Conservation (phyloP, 2,329 filamentous ascomycete genomes). For the Alternaria ethzedia region DNA sequence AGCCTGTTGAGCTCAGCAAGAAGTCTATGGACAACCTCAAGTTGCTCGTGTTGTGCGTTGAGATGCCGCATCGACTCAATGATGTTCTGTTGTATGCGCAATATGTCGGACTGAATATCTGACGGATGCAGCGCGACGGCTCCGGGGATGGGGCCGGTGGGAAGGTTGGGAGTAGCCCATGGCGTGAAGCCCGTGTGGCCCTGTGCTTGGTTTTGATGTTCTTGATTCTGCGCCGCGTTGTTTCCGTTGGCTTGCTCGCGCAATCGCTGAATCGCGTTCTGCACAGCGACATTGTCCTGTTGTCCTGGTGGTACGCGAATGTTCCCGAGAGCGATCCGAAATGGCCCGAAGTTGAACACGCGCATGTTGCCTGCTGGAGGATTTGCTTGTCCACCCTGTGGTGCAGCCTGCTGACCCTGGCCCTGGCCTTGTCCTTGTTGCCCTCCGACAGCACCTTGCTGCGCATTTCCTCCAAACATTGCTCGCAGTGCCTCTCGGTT, state of each 20-base stretch:
- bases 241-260: conserved; percentile 30
- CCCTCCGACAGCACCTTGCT: conserved; percentile 21
- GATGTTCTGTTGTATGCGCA: conserved; percentile 47
- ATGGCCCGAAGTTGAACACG: conserved; percentile 46
- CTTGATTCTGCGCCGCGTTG: conserved; percentile 29
- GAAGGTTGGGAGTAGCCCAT: conserved; percentile 10
- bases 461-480: conserved; percentile 26
- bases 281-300: conserved; percentile 31
- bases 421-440: conserved; percentile 20
- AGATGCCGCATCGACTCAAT: conserved; percentile 44
- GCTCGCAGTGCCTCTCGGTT: conserved; percentile 26
- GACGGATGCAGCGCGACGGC: conserved; percentile 36
- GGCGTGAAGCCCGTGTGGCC: conserved; percentile 15
- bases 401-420: conserved; percentile 15
- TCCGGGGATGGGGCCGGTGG: conserved; percentile 22
- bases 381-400: conserved; percentile 29
- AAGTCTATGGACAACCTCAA: conserved; percentile 42
- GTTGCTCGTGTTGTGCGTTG: conserved; percentile 42
- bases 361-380: conserved; percentile 41
- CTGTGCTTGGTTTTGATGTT: conserved; percentile 23
- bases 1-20: conserved; percentile 41
- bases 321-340: conserved; percentile 44
- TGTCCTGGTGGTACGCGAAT: conserved; percentile 38
- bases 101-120: conserved; percentile 45
- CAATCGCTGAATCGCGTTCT: conserved; percentile 32